phyloP scores from a whole-genome alignment of 73 alveolate genomes.

The Paramecium caudatum region DNA sequence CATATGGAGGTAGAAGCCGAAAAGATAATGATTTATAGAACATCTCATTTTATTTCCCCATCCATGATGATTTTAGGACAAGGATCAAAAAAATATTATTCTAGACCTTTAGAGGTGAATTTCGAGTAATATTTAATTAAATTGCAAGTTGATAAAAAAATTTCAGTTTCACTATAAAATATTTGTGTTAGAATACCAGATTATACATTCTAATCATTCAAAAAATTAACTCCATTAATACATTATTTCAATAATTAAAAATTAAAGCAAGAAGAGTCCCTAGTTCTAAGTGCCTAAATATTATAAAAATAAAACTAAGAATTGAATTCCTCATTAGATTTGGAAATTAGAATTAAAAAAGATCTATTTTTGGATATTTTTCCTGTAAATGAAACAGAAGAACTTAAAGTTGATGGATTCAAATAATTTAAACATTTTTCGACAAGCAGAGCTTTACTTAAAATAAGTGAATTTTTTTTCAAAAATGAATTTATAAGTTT shows the following conservation, averaged over 20 bases:
- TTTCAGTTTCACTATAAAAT: not conserved
- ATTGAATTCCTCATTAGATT: too few relatives aligned
- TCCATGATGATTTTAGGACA: too few relatives aligned
- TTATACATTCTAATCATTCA: not conserved
- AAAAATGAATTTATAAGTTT: not conserved
- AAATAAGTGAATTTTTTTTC: not conserved
- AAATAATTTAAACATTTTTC: not conserved
- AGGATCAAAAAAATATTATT: not conserved
- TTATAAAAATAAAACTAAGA: too few relatives aligned
- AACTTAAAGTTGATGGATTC: not conserved
- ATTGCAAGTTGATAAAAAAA: not conserved
- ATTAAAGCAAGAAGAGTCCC: too few relatives aligned
- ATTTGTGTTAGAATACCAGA: conserved; percentile 34
- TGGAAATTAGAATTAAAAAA: not conserved
- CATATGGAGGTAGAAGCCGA: not conserved
- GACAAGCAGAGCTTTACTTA: not conserved
- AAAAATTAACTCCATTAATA: not conserved
- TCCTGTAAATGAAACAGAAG: conserved; percentile 9
- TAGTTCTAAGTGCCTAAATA: too few relatives aligned
- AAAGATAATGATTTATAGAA: not conserved
- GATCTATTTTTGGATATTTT: not conserved
- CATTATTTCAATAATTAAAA: too few relatives aligned
- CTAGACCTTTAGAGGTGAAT: not conserved
- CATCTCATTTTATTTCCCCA: too few relatives aligned
- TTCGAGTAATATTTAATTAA: not conserved